Base-by-base conservation (phyloP, 208 protist species). In the Chromosphaera perkinsii region DNA sequence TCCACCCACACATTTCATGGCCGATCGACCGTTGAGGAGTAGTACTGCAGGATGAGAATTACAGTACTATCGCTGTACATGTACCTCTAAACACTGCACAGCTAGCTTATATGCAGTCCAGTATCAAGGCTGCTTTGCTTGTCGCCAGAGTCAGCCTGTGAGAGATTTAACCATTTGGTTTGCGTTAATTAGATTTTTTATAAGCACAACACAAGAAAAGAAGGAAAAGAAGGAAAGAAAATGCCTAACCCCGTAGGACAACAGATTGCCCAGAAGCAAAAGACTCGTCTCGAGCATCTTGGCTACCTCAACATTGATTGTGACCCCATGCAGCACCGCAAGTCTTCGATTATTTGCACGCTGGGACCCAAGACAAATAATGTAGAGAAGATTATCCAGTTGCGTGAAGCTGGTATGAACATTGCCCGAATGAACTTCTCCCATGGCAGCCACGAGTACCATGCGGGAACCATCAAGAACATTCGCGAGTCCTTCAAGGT, bases 381-480 rank as follows among this genome's bases (percentile, higher is more conserved):
- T 48, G 90, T 93, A 20, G 90, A 95, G 66, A 82, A 82, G 10
- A 81, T 96, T 49, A 88, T 86, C 49, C 79, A 83, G 48, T 79
- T 97, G 33, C 90, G 96, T 57, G 69, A 88, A 63, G 93, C 88
- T 54, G 94, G 94, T 66, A 93, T 97, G 88, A 95, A 94, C 65
- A 85, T 96, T 26, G 89, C 90, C 20, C 85, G 95, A 62, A 88
- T 97, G 80, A 97, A 97, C 84, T 97, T 97, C 75, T 97, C 92
- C 37, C 95, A 98, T 75, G 95, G 94, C 45, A 86, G 79, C 37
- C 84, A 98, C 71, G 92, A 95, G 14, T 96, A 91, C 78, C 94
- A 97, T 81, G 83, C 80, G 51, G 72, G 64, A 42, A 93, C 91
- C 7, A 93, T 97, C 69, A 82, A 88, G 69, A 96, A 97, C 73